phyloP scores from a whole-genome alignment of 805 yeast genomes.

The Myxozyma vanderwaltii region DNA sequence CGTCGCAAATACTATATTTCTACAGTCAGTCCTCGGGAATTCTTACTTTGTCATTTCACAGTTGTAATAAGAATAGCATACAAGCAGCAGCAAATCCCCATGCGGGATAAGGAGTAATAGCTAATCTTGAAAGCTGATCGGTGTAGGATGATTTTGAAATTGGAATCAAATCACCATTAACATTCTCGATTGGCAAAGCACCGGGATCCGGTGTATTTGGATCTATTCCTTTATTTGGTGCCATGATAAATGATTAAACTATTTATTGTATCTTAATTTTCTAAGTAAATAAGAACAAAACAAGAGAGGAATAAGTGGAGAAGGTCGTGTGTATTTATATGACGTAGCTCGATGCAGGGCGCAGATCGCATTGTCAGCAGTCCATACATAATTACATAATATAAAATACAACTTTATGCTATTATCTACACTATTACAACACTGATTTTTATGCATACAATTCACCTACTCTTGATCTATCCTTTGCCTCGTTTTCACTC shows the following conservation, averaged over 20 bases:
- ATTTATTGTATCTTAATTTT: neutral
- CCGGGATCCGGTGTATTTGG: neutral
- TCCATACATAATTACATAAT: too few relatives aligned
- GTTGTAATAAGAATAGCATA: too few relatives aligned
- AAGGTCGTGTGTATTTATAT: too few relatives aligned
- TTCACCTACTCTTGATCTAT: slow-evolving; percentile 35
- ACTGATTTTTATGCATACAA: slow-evolving; percentile 12
- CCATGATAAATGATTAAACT: neutral
- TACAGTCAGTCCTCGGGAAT: too few relatives aligned
- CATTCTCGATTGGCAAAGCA: neutral
- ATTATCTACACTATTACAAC: neutral
- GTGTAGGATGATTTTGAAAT: slow-evolving; percentile 9
- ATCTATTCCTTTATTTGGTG: neutral
- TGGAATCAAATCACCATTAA: neutral
- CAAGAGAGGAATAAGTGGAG: neutral
- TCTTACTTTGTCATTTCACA: too few relatives aligned
- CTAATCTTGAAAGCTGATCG: slow-evolving; percentile 27
- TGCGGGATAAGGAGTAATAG: slow-evolving; percentile 33
- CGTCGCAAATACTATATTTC: slow-evolving; percentile 30
- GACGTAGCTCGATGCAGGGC: too few relatives aligned
- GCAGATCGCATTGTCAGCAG: too few relatives aligned
- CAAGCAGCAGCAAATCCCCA: slow-evolving; percentile 30
- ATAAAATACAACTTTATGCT: too few relatives aligned
- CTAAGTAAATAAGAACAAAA: neutral
- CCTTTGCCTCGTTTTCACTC: slow-evolving; percentile 29